Conservation (phyloP, 1,139 yeast genomes). For the Suhomyces bribrorum region DNA sequence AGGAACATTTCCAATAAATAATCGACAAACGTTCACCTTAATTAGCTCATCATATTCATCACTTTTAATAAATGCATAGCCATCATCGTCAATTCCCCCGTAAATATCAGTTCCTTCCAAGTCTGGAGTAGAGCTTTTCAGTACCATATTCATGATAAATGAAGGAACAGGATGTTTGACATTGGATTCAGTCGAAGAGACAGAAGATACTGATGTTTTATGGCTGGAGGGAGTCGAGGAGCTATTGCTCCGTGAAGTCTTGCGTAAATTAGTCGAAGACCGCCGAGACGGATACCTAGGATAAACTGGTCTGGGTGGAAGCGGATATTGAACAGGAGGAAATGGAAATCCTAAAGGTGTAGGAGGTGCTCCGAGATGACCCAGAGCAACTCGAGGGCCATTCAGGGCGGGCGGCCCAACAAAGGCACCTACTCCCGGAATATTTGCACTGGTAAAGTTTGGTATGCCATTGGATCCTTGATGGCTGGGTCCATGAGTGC, state of each 20-base stretch:
- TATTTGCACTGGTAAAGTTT: not conserved
- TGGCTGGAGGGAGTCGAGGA: constrained; percentile 8
- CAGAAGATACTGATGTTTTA: constrained; percentile 15
- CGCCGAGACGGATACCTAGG: constrained; percentile 12
- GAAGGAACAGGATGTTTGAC: constrained; percentile 24
- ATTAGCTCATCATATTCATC: constrained; percentile 31
- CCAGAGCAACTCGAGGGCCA: not conserved
- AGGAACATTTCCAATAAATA: constrained; percentile 61
- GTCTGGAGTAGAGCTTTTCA: constrained; percentile 1
- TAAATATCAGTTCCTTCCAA: not conserved
- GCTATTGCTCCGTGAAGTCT: constrained; percentile 16
- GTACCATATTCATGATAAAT: constrained; percentile 34
- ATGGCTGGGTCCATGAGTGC: too few species aligned
- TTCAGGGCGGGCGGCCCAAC: not conserved
- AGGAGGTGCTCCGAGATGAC: not conserved
- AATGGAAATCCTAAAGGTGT: not conserved
- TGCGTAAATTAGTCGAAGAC: constrained; percentile 14
- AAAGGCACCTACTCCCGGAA: not conserved
- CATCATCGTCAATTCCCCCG: constrained; percentile 12
- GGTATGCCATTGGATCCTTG: too few species aligned
- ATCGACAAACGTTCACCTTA: constrained; percentile 40
- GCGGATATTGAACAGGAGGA: not conserved
- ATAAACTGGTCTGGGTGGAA: constrained; percentile 2
- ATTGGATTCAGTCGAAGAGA: constrained; percentile 4
- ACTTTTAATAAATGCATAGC: constrained; percentile 23